phyloP scores from a whole-genome alignment of 140 eudicot genomes.

The Oenanthe javanica region DNA sequence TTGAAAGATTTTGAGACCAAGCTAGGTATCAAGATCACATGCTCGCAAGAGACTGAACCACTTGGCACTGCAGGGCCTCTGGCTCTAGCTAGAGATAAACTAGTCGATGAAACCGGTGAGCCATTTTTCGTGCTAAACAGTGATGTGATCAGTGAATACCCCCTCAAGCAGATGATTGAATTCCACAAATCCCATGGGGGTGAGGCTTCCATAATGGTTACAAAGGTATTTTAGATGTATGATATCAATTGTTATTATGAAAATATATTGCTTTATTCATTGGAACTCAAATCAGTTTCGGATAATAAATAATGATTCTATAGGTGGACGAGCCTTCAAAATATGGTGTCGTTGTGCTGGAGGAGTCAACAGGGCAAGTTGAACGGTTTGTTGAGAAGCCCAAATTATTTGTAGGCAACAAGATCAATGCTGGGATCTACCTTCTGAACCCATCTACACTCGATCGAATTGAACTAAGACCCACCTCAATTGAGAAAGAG shows the following conservation, averaged over 20 bases:
- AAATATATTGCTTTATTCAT: neutral
- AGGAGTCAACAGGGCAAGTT: conserved; percentile 81
- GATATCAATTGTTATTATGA: neutral
- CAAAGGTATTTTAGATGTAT: conserved; percentile 48
- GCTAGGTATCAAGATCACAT: conserved; percentile 77
- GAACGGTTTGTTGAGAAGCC: conserved; percentile 89
- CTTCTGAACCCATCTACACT: conserved; percentile 78
- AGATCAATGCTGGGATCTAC: conserved; percentile 91
- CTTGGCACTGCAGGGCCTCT: conserved; percentile 97
- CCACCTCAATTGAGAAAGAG: conserved; percentile 91
- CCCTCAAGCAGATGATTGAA: conserved; percentile 75
- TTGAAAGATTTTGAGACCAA: conserved; percentile 87
- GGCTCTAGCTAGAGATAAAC: conserved; percentile 91
- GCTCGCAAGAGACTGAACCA: conserved; percentile 97
- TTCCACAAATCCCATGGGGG: conserved; percentile 98
- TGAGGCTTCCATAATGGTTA: conserved; percentile 96
- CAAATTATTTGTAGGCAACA: conserved; percentile 82
- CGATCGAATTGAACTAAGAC: conserved; percentile 66
- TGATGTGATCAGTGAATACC: conserved; percentile 94
- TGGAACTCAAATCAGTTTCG: neutral
- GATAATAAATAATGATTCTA: neutral
- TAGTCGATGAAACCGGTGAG: conserved; percentile 68
- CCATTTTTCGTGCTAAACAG: conserved; percentile 97
- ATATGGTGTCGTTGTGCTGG: conserved; percentile 91
- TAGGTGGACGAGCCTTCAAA: conserved; percentile 99